Conservation (phyloP, 1,139 yeast species). For the Candida sojae region DNA sequence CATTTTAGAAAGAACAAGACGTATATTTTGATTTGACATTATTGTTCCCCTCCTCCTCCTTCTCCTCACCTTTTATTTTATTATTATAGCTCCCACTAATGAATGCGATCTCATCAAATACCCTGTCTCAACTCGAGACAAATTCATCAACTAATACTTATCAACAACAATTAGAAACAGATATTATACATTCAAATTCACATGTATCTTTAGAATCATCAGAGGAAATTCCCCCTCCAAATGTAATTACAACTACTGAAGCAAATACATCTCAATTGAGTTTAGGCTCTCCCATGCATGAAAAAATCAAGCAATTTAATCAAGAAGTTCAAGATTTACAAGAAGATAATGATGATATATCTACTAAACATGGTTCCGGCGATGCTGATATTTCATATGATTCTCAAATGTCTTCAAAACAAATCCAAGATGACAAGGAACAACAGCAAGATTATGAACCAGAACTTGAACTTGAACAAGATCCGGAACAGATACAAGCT, state of each 20-base stretch:
- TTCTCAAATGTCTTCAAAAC: not conserved
- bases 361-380: constrained; percentile 1
- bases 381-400: not conserved
- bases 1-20: no score
- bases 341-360: constrained; percentile 1
- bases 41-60: no score
- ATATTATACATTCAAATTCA: not conserved
- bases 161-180: not conserved
- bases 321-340: not conserved
- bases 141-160: not conserved
- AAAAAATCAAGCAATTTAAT: constrained; percentile 9
- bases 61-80: no score
- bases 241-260: not conserved
- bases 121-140: not conserved
- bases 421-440: not conserved
- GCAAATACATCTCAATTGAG: constrained; percentile 4
- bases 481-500: not conserved
- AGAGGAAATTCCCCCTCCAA: not conserved
- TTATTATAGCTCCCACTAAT: not conserved
- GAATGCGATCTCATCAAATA: constrained; percentile 2
- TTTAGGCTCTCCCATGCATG: constrained; percentile 17
- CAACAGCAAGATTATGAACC: constrained; percentile 3
- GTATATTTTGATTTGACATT: no score
- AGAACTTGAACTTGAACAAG: not conserved
- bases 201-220: not conserved